Evolutionary conservation across 257 asterid genomes (phyloP).

Genomic region (Solanum chmielewskii): DNA sequence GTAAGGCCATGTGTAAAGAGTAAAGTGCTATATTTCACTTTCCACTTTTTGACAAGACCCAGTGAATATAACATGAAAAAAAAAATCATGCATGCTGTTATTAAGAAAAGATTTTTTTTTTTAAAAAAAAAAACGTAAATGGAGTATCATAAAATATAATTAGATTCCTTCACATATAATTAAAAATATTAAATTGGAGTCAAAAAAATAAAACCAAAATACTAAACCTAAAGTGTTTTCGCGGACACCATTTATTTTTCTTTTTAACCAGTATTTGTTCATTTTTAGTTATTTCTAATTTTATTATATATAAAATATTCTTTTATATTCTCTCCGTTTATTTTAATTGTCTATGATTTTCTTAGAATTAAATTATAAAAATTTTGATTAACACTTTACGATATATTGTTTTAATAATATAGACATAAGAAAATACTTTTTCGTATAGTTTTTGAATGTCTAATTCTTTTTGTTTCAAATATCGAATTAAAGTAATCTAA

Average conservation of each 20-base stretch:
- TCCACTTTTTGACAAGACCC: conserved; percentile 18
- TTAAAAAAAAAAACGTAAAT: background rate
- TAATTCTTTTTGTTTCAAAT: no score
- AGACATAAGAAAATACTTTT: rapidly evolving
- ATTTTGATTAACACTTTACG: no score
- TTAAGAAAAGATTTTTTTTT: background rate
- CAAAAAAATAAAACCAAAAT: background rate
- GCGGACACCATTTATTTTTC: background rate
- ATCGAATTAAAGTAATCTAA: no score
- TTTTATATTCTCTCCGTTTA: background rate
- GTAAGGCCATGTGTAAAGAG: conserved; percentile 34
- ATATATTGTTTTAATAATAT: no score
- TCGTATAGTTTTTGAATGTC: no score
- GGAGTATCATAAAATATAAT: background rate
- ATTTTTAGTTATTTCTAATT: background rate
- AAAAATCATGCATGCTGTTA: background rate
- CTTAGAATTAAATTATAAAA: no score
- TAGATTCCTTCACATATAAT: background rate
- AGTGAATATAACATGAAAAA: conserved; percentile 18
- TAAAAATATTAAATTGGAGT: background rate
- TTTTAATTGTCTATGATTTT: no score
- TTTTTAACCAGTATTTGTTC: background rate
- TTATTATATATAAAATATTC: background rate
- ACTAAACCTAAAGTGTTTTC: background rate
- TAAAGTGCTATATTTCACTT: conserved; percentile 12